Base-by-base conservation (phyloP, 306 rosid genomes). In the Cucurbita argyrosperma region DNA sequence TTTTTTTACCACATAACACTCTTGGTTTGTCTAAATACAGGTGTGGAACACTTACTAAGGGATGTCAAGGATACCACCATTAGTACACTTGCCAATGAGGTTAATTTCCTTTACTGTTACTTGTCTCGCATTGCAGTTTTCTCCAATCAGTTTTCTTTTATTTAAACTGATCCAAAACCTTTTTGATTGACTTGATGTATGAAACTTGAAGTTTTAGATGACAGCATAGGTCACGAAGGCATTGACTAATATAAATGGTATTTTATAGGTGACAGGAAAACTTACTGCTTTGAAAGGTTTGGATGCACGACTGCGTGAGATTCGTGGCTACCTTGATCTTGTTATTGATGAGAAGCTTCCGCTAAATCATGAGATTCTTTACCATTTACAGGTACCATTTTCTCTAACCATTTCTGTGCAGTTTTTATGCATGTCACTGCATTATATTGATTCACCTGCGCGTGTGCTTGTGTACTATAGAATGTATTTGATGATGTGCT, bases 1-100 rank as follows among this genome's bases (percentile, higher is more conserved):
- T 55, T 15, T 43, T 50, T 14, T 42, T 19, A 37, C 53, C 56
- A 3, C 3, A 43, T 42, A 37, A 46, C 61, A 10, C 76, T 68
- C 26, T 75, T 76, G 50, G 83, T 58, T 40, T 45, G 61, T 73
- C 51, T 57, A 64, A 83, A 62, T 71, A 82, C 80, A 89, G 97
- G 97, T 73, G 97, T 91, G 35, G 97, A 92, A 53, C 98, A 92
- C 84, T 85, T 92, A 71, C 87, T 92, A 50, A 87, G 93, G 72
- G 93, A 88, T 64, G 93, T 88, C 59, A 88, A 88, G 77, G 93
- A 88, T 74, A 82, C 90, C 76, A 88, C 98, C 75, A 85, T 90
- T 72, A 90, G 98, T 72, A 90, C 96, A 43, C 96, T 92, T 79
- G 98, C 96, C 13, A 90, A 87, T 19, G 96, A 90, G 96, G 96